phyloP scores from a whole-genome alignment of 2,329 filamentous ascomycete genomes.

The Cordyceps cicadae region DNA sequence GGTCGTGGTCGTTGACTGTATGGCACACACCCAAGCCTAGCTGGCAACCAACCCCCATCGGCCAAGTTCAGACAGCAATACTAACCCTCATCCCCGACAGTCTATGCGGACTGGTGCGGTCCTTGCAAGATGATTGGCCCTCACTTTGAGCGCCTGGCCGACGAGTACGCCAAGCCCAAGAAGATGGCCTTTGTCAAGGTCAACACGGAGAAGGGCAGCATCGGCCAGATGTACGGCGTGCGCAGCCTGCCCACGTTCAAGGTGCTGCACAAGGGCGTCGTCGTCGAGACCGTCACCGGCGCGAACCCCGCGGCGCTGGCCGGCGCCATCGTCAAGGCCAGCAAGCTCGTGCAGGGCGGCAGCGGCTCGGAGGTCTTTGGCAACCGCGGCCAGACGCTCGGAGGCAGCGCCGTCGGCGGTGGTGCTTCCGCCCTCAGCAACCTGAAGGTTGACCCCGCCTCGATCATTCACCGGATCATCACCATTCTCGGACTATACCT shows the following conservation, averaged over 20 bases:
- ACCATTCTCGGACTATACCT: conserved; percentile 54
- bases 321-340: conserved; percentile 63
- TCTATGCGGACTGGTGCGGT: conserved; percentile 92
- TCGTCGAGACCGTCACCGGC: conserved; percentile 69
- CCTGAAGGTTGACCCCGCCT: conserved; percentile 30
- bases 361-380: conserved; percentile 40
- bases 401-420: conserved; percentile 26
- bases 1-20: conserved; percentile 12
- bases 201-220: conserved; percentile 71
- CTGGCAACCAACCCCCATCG: neutral
- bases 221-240: conserved; percentile 70
- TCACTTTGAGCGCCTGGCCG: conserved; percentile 74
- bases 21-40: neutral
- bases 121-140: conserved; percentile 91
- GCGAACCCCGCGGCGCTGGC: conserved; percentile 71
- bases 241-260: conserved; percentile 92
- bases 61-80: neutral
- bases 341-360: conserved; percentile 41
- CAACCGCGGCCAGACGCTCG: conserved; percentile 50
- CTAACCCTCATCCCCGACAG: conserved; percentile 37
- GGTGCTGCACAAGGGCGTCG: conserved; percentile 69
- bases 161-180: conserved; percentile 70
- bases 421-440: conserved; percentile 1
- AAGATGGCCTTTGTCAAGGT: conserved; percentile 87
- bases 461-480: conserved; percentile 41